Evolutionary conservation across 1,139 yeast species (phyloP).

Genomic region (Taiozyma onychis): DNA sequence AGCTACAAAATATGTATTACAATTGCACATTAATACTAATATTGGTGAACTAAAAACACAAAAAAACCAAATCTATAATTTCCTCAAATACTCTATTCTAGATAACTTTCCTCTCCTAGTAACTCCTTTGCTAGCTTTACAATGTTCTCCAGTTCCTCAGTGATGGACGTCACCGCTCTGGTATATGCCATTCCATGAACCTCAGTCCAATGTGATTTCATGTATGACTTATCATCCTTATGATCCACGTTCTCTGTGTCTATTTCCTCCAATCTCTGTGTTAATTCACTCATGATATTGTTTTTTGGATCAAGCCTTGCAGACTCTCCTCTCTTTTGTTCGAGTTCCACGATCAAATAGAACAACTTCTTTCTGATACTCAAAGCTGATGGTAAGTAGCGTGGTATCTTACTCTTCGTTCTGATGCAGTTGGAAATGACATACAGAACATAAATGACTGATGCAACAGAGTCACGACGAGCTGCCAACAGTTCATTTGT

Average conservation of each 20-base stretch:
- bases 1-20: not conserved
- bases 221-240: constrained; percentile 21
- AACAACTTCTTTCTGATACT: constrained; percentile 37
- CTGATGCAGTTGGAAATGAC: constrained; percentile 36
- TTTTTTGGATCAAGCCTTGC: not conserved
- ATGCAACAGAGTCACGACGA: constrained; percentile 42
- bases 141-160: constrained; percentile 37
- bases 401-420: constrained; percentile 30
- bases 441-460: constrained; percentile 38
- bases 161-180: constrained; percentile 40
- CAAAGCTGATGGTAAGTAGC: constrained; percentile 39
- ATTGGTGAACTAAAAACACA: not conserved
- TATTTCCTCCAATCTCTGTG: constrained; percentile 9
- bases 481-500: constrained; percentile 35
- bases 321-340: constrained; percentile 10
- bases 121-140: constrained; percentile 34
- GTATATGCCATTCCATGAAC: constrained; percentile 46
- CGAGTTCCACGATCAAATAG: constrained; percentile 33
- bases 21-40: not conserved
- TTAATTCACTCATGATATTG: constrained; percentile 8
- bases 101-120: constrained; percentile 35
- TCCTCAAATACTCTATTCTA: not conserved
- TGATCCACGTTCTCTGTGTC: constrained; percentile 1
- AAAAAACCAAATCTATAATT: not conserved
- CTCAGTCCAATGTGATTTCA: constrained; percentile 37